Evolutionary conservation across 208 protist species (phyloP), one percentile per base, ranked within the genome.

Genomic region (Leishmania major): DNA sequence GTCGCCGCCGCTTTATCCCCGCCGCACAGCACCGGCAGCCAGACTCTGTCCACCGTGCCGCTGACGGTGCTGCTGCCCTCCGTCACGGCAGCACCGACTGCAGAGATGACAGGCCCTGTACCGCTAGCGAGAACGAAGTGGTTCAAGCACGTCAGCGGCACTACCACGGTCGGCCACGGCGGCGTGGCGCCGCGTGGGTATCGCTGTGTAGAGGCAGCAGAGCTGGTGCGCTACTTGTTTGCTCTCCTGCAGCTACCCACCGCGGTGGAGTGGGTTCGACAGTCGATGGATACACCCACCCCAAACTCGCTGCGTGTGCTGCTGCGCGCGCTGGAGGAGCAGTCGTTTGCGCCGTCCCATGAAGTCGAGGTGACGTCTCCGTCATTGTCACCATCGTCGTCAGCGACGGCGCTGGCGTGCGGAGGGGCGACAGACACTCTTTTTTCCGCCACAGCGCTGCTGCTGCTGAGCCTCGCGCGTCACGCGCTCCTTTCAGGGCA

Each of bases 401-500:
- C 83, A 55, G 51, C 79, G 40, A 51, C 71, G 47, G 55, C 79
- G 43, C 75, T 82, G 37, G 76, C 72, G 31, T 62, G 67, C 8
- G 75, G 76, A n/a, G 78, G 79, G 57, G 75, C 75, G 3, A 79
- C 80, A 28, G 75, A 83, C 37, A 86, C 77, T 11, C 67, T 89
- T 22, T 87, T 89, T 71, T 83, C 83, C 13, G 79, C 83, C 1
- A 84, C 84, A 22, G 83, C 80, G 53, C 71, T 83, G 76, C 76
- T 87, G 75, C 83, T 89, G 73, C 66, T 89, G 47, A 83, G 76
- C 59, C 73, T 89, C 37, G 64, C 72, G 6, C 82, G 83, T 11
- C 86, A 87, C 53, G 78, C 77, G 67, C 82, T 89, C 5, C 71
- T 89, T 60, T 82, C 79, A 0, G 49, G 82, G 78, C 75, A 82